Evolutionary conservation across 805 yeast species (phyloP), one percentile per base, ranked within the genome.

Genomic region (Deakozyma indianensis): DNA sequence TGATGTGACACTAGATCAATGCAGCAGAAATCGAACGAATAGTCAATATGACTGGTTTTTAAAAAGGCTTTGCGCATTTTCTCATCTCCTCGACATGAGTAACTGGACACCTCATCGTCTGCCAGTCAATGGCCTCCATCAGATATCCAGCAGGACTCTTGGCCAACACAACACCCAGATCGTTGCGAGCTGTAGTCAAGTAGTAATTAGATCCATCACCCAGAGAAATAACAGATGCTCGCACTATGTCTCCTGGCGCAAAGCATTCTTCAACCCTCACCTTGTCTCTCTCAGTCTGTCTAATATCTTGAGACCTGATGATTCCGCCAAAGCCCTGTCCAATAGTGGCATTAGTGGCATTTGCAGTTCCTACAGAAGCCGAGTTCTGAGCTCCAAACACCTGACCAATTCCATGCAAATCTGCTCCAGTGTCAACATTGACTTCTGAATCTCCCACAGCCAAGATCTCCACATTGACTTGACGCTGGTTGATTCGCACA

Each of bases 121-220:
- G 88, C 96, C 97, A 92, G 63, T 92, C 97, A 40, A 86, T 64
- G 1, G 98, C 94, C 54, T 79, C 81, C 85, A 92, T 77, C 46
- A 78, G 63, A 29, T 75, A 78, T 1, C 95, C 95, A 9, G 72
- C 67, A 16, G 79, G 80, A 20, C 62, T 73, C 49, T 73, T 77
- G 3, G 97, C 96, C 61, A 88, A 83, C 1, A 92, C 80, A 3
- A 92, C 98, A 2, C 99, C 99, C 35, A 90, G 66, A 56, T 90
- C 95, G 60, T 90, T 86, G 50, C 80, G 70, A 2, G 96, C 94
- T 0, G 98, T 92, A 4, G 86, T 74, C 50, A 92, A 67, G 60
- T 88, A 92, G 59, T 88, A 92, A 59, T 85, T 84, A 18, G 82
- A 71, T 5, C 97, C 97, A 62, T 92, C 98, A 46, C 99, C 99